Conservation (phyloP, 1,284 basidiomycete genomes). For the Ganoderma resinaceum region DNA sequence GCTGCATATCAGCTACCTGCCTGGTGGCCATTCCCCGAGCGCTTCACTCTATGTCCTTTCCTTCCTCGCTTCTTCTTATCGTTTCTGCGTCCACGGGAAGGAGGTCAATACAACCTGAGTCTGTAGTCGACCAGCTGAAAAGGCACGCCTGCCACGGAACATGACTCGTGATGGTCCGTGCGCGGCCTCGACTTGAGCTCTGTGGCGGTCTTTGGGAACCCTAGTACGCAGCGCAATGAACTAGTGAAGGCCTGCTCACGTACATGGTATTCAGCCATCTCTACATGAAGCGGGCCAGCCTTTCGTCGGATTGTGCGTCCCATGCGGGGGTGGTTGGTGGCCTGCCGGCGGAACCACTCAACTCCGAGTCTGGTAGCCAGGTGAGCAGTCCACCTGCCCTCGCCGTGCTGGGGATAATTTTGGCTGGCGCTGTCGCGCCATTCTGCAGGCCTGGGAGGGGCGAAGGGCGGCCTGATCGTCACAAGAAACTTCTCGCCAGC, state of each 20-base stretch:
- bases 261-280: neutral
- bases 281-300: neutral
- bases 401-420: constrained; percentile 1
- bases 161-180: neutral
- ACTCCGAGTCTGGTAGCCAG: neutral
- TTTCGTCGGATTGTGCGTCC: neutral
- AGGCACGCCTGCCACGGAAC: constrained; percentile 2
- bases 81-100: neutral
- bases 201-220: neutral
- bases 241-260: neutral
- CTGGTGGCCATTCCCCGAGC: neutral
- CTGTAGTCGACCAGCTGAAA: neutral
- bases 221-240: neutral
- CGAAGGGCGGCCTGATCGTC: neutral
- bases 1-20: neutral
- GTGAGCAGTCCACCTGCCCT: constrained; percentile 3
- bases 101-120: neutral
- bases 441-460: neutral
- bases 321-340: neutral
- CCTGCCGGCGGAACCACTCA: neutral
- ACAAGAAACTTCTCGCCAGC: neutral
- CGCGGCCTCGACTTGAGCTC: neutral
- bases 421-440: neutral
- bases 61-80: constrained; percentile 3
- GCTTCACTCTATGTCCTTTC: neutral